Conservation (phyloP, 139 green algal genomes). For the Tetratostichococcus sp. region DNA sequence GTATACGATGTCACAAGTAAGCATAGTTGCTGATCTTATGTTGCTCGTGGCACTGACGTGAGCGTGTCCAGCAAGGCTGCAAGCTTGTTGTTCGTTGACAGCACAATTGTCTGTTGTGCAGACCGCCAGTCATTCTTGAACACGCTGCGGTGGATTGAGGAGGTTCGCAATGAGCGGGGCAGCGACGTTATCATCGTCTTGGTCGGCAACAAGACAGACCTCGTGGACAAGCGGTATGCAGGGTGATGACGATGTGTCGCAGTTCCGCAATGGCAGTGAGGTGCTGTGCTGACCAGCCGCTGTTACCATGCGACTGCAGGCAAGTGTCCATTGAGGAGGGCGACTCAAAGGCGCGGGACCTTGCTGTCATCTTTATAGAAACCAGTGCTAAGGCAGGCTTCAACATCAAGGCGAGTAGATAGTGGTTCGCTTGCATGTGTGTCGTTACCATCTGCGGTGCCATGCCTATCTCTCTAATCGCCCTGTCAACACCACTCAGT, state of each 20-base stretch:
- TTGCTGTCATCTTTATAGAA: slow-evolving; percentile 98
- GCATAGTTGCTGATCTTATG: not conserved
- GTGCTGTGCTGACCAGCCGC: too few relatives aligned
- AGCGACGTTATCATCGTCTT: slow-evolving; percentile 98
- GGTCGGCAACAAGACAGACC: slow-evolving; percentile 99
- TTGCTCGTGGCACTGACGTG: too few relatives aligned
- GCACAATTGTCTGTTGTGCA: too few relatives aligned
- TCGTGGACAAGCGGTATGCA: slow-evolving; percentile 93
- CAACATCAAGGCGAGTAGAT: slow-evolving; percentile 88
- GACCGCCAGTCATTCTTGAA: slow-evolving; percentile 94
- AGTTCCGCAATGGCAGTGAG: too few relatives aligned
- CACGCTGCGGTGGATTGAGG: slow-evolving; percentile 93
- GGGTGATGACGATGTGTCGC: too few relatives aligned
- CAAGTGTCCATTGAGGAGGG: slow-evolving; percentile 97
- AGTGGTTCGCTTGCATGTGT: too few relatives aligned
- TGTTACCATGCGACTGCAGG: too few relatives aligned
- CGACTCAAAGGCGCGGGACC: slow-evolving; percentile 86
- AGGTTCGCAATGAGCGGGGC: slow-evolving; percentile 93
- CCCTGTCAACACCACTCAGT: too few relatives aligned
- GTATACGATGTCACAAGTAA: slow-evolving; percentile 98
- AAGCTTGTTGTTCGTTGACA: too few relatives aligned
- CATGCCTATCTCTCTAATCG: too few relatives aligned
- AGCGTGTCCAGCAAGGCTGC: too few relatives aligned
- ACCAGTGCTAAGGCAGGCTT: slow-evolving; percentile 97
- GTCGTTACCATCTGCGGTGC: too few relatives aligned